A percentile compares a stretch with the other conserved stretches of the same genome.
These are phyloP conservation scores for Endocalyx cinctus DNA, from an alignment of 2,329 filamentous ascomycete genomes.

Conservation along the genomic window DNA sequence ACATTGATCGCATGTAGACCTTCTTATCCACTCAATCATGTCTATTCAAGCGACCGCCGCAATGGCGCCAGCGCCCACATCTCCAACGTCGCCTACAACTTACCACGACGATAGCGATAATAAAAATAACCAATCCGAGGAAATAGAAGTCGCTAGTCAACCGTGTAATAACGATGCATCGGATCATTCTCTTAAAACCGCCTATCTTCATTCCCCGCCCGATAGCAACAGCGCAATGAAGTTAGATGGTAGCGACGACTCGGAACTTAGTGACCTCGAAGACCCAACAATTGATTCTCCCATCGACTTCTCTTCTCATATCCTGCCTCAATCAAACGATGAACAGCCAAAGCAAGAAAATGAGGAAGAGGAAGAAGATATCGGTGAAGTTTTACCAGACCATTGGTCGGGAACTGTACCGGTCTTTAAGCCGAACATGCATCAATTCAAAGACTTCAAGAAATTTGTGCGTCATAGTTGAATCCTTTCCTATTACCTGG, in stretches of 20 bases:
- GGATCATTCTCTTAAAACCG: slow-evolving; percentile 35
- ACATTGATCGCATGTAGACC: slow-evolving; percentile 41
- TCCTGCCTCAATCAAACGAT: slow-evolving; percentile 10
- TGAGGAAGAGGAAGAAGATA: slow-evolving; percentile 58
- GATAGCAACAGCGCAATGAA: slow-evolving; percentile 59
- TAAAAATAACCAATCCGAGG: slow-evolving; percentile 14
- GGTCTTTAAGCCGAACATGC: slow-evolving; percentile 92
- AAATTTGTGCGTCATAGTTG: slow-evolving; percentile 61
- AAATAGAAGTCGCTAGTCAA: slow-evolving; percentile 20
- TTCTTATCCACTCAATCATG: slow-evolving; percentile 38
- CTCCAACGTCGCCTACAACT: slow-evolving; percentile 12
- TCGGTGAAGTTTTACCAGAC: slow-evolving; percentile 76
- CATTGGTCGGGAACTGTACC: slow-evolving; percentile 90
- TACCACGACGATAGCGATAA: slow-evolving; percentile 10
- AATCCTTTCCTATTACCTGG: neutral
- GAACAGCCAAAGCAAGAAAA: slow-evolving; percentile 23
- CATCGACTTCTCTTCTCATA: slow-evolving; percentile 5
- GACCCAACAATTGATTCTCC: slow-evolving; percentile 33
- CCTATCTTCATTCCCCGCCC: slow-evolving; percentile 57
- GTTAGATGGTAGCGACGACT: slow-evolving; percentile 53
- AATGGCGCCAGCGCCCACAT: slow-evolving; percentile 36
- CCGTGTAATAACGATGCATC: slow-evolving; percentile 16
- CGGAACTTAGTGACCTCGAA: slow-evolving; percentile 63
- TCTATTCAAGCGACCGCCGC: slow-evolving; percentile 51
- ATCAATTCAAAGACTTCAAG: slow-evolving; percentile 91